phyloP scores from a whole-genome alignment of 2,329 filamentous ascomycete species.

The Paecilomyces variotii region DNA sequence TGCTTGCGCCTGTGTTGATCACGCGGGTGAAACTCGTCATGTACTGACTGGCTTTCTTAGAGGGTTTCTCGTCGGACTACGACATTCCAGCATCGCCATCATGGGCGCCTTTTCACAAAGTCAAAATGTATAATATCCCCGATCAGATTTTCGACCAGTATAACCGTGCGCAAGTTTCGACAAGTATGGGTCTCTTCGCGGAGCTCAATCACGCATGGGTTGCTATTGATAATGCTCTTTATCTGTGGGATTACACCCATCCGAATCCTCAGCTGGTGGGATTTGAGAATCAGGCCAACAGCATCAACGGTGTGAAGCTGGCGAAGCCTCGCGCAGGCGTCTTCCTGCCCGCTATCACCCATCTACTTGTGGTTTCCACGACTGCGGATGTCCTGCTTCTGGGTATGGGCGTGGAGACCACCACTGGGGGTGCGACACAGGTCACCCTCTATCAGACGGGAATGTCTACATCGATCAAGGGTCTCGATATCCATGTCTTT shows the following conservation, averaged over 20 bases:
- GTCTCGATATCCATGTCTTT: conserved; percentile 69
- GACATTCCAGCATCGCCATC: conserved; percentile 61
- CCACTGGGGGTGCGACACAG: conserved; percentile 58
- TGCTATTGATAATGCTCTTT: conserved; percentile 88
- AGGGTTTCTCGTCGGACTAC: conserved; percentile 87
- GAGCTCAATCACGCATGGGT: conserved; percentile 95
- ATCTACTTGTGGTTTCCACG: conserved; percentile 84
- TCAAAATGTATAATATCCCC: conserved; percentile 80
- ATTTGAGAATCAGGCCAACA: conserved; percentile 80
- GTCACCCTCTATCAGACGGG: conserved; percentile 81
- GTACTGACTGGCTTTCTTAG: conserved; percentile 41
- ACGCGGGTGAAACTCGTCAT: background rate
- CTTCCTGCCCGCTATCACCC: conserved; percentile 76
- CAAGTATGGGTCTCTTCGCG: conserved; percentile 91
- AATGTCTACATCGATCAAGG: conserved; percentile 70
- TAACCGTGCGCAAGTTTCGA: conserved; percentile 76
- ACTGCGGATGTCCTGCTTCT: conserved; percentile 76
- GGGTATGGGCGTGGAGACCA: conserved; percentile 64
- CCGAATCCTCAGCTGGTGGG: conserved; percentile 87
- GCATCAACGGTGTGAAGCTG: conserved; percentile 84
- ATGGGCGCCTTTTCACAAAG: conserved; percentile 85
- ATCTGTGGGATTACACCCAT: conserved; percentile 95
- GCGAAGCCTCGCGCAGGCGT: conserved; percentile 78
- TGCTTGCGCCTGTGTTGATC: background rate
- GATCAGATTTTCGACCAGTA: conserved; percentile 89